Evolutionary conservation across 371 early-diverging fungal genomes (phyloP).

Genomic region (Batkoa obscura): DNA sequence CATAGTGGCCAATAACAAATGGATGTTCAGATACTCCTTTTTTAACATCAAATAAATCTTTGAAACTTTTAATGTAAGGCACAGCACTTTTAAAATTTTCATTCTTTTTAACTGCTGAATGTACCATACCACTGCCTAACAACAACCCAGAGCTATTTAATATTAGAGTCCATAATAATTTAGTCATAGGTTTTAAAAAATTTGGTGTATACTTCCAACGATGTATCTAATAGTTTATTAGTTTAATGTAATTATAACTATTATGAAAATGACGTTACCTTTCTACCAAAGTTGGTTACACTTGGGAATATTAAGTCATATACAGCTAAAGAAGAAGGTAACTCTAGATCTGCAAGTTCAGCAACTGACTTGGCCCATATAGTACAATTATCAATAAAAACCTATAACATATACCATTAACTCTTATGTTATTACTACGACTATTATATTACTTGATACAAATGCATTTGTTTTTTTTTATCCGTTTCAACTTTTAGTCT

Average conservation of each 20-base stretch:
- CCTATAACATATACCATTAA: background rate
- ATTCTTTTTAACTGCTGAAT: constrained; percentile 1
- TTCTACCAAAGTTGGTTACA: background rate
- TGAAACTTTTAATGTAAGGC: constrained; percentile 6
- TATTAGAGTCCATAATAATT: constrained; percentile 1
- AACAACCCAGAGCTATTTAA: constrained; percentile 6
- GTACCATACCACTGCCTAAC: constrained; percentile 7
- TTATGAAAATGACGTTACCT: background rate
- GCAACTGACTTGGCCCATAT: constrained; percentile 6
- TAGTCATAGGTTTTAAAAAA: constrained; percentile 2
- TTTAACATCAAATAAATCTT: constrained; percentile 7
- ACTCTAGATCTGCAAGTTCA: constrained; percentile 4
- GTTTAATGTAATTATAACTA: background rate
- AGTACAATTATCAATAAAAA: constrained; percentile 9
- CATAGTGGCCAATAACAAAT: constrained; percentile 8
- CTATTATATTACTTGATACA: constrained; percentile 5
- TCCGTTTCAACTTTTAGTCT: constrained; percentile 8
- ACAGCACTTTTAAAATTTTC: background rate
- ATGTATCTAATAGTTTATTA: background rate
- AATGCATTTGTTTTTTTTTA: constrained; percentile 3
- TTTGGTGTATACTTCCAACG: constrained; percentile 3
- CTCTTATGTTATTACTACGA: background rate
- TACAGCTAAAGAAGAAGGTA: constrained; percentile 5
- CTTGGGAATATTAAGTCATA: background rate
- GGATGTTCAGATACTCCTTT: constrained; percentile 10